These are phyloP conservation scores for Ceratocystis destructans DNA, from an alignment of 2,329 filamentous ascomycete species.

Conservation along the genomic window DNA sequence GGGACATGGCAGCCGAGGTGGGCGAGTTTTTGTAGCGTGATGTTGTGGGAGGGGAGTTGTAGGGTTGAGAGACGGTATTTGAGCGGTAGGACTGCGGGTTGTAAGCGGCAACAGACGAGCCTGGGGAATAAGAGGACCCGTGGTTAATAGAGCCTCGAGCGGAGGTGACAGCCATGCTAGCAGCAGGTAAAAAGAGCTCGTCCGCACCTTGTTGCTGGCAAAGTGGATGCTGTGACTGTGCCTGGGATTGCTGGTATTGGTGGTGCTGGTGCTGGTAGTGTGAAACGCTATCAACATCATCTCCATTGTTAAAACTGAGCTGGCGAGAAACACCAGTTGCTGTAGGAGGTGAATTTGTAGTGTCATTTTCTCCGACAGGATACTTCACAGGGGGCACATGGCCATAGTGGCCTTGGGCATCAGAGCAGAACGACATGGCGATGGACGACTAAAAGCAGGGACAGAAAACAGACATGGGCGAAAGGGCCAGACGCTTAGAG, in stretches of 20 bases:
- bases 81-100: constrained; percentile 15
- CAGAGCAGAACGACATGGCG: constrained; percentile 49
- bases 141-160: constrained; percentile 21
- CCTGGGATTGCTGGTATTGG: constrained; percentile 29
- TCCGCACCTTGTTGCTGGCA: constrained; percentile 7
- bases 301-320: constrained; percentile 62
- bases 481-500: too few relatives aligned
- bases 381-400: constrained; percentile 54
- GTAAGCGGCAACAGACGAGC: background rate
- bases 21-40: constrained; percentile 14
- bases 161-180: constrained; percentile 16
- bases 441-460: background rate
- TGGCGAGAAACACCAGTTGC: constrained; percentile 33
- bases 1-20: background rate
- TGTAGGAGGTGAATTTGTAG: constrained; percentile 21
- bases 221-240: constrained; percentile 21
- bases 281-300: constrained; percentile 42
- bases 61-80: constrained; percentile 15
- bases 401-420: constrained; percentile 50
- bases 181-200: constrained; percentile 17
- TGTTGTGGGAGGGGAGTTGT: constrained; percentile 22
- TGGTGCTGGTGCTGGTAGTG: constrained; percentile 6
- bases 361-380: constrained; percentile 32
- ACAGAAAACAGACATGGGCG: background rate
- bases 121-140: constrained; percentile 21